phyloP scores from a whole-genome alignment of 1,284 basidiomycete species.

The Naganishia cerealis region DNA sequence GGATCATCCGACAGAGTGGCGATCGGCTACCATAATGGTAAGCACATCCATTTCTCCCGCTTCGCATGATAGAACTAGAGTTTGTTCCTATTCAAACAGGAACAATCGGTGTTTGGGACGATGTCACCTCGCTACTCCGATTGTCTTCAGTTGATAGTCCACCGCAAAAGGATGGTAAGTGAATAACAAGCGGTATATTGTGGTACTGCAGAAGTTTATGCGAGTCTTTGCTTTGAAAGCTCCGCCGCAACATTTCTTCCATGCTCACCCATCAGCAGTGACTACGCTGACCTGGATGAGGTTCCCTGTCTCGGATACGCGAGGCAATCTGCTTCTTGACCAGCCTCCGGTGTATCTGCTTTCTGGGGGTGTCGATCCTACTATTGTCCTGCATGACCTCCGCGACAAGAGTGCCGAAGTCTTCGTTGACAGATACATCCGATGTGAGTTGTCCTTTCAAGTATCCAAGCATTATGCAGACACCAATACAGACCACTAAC shows the following conservation, averaged over 20 bases:
- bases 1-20: slow-evolving; percentile 75
- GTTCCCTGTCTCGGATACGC: slow-evolving; percentile 61
- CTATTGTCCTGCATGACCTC: slow-evolving; percentile 70
- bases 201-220: slow-evolving; percentile 38
- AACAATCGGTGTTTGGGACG: slow-evolving; percentile 70
- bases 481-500: neutral
- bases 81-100: slow-evolving; percentile 56
- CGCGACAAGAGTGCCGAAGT: slow-evolving; percentile 64
- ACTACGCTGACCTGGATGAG: slow-evolving; percentile 70
- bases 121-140: slow-evolving; percentile 58
- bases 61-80: neutral
- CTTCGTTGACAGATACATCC: slow-evolving; percentile 65
- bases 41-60: slow-evolving; percentile 28
- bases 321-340: slow-evolving; percentile 57
- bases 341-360: slow-evolving; percentile 69
- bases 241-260: slow-evolving; percentile 69
- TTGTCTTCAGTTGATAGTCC: slow-evolving; percentile 12
- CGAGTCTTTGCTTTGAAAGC: slow-evolving; percentile 47
- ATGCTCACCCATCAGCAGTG: slow-evolving; percentile 74
- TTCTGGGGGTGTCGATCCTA: slow-evolving; percentile 74
- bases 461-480: neutral
- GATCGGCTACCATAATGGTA: slow-evolving; percentile 78
- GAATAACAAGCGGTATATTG: neutral
- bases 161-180: neutral
- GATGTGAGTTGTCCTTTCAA: slow-evolving; percentile 52